phyloP scores from a whole-genome alignment of 345 rosid species.

The Dipteronia sinensis region DNA sequence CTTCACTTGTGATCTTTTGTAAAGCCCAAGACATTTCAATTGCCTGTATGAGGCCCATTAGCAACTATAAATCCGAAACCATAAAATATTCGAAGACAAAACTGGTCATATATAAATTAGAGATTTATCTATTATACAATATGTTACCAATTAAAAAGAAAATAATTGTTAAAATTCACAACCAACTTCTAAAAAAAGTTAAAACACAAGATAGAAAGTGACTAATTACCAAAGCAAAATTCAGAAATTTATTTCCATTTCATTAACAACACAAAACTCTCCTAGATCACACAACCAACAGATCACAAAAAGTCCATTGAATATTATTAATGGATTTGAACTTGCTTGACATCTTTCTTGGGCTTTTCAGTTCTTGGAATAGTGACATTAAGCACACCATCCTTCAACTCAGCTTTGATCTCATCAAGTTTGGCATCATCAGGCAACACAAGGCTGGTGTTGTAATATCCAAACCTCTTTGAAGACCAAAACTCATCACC shows the following conservation, averaged over 20 bases:
- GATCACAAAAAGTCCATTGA: too few relatives aligned
- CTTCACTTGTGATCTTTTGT: too few relatives aligned
- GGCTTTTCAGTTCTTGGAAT: constrained; percentile 62
- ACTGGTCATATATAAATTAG: too few relatives aligned
- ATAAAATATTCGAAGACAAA: too few relatives aligned
- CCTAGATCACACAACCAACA: too few relatives aligned
- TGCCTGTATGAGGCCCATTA: too few relatives aligned
- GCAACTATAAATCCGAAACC: too few relatives aligned
- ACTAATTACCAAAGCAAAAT: background rate
- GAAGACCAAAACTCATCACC: constrained; percentile 57
- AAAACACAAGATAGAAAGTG: background rate
- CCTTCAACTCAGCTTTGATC: constrained; percentile 72
- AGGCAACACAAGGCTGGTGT: constrained; percentile 69
- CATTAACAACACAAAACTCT: too few relatives aligned
- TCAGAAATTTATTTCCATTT: background rate
- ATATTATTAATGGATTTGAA: constrained; percentile 47
- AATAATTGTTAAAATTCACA: too few relatives aligned
- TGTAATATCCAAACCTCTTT: constrained; percentile 62
- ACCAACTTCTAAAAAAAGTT: background rate
- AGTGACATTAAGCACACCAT: constrained; percentile 59
- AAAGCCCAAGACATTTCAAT: too few relatives aligned
- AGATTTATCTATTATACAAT: too few relatives aligned
- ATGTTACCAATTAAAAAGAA: too few relatives aligned
- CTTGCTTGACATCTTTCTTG: constrained; percentile 57
- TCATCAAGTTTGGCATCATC: constrained; percentile 76